Evolutionary conservation across 2,329 filamentous ascomycete genomes (phyloP).

Genomic region (Blastomyces gilchristii): DNA sequence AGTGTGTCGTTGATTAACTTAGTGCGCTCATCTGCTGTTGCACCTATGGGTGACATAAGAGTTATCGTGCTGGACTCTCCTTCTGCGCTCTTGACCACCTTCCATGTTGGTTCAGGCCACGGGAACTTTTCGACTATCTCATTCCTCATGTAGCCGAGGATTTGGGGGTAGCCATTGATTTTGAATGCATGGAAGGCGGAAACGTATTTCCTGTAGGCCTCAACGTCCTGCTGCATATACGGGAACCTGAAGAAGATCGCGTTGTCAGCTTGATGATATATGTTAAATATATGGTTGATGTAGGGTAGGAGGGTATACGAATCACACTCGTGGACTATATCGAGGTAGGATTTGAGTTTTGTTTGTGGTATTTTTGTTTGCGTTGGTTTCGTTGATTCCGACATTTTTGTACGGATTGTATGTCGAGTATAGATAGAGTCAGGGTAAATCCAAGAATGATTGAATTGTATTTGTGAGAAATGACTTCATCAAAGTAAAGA

Average conservation of each 20-base stretch:
- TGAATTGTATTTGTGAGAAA: neutral
- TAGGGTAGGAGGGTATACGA: slow-evolving; percentile 32
- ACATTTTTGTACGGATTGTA: neutral
- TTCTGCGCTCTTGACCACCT: slow-evolving; percentile 43
- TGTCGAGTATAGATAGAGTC: neutral
- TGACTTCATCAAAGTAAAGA: neutral
- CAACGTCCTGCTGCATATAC: slow-evolving; percentile 53
- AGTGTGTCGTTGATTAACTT: slow-evolving; percentile 48
- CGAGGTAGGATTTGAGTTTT: slow-evolving; percentile 27
- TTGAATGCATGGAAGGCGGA: slow-evolving; percentile 54
- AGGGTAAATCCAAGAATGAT: neutral
- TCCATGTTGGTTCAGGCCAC: slow-evolving; percentile 47
- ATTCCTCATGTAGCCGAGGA: slow-evolving; percentile 50
- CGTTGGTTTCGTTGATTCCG: neutral
- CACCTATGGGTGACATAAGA: slow-evolving; percentile 45
- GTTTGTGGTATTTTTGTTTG: neutral
- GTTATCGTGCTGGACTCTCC: slow-evolving; percentile 47
- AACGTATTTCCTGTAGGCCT: slow-evolving; percentile 45
- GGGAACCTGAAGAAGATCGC: slow-evolving; percentile 54
- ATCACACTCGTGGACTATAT: slow-evolving; percentile 47
- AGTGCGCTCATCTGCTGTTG: slow-evolving; percentile 54
- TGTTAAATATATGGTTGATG: neutral
- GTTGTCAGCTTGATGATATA: slow-evolving; percentile 3
- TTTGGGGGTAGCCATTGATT: slow-evolving; percentile 54
- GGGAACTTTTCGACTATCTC: slow-evolving; percentile 34